Conservation (phyloP, 2,329 filamentous ascomycete species). For the Nemania abortiva region DNA sequence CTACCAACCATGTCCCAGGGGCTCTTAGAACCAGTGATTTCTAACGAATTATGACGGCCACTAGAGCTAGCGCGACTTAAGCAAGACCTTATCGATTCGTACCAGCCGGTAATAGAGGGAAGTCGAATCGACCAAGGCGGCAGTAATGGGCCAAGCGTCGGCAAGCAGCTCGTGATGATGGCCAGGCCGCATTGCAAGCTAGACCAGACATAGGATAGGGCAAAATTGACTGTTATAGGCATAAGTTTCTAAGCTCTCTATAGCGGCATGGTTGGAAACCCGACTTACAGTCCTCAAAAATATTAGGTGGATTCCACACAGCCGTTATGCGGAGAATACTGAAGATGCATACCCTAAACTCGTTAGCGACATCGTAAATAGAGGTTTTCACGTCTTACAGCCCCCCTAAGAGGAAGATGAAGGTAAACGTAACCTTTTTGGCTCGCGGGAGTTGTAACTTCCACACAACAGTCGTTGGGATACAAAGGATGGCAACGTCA, state of each 20-base stretch:
- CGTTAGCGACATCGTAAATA: background rate
- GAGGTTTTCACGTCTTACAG: background rate
- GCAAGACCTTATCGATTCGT: too few relatives aligned
- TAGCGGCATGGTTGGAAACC: background rate
- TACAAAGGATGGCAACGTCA: constrained; percentile 16
- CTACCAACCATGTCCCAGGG: too few relatives aligned
- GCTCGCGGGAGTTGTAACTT: constrained; percentile 4
- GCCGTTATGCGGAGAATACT: background rate
- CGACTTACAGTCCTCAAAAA: background rate
- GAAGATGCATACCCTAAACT: background rate
- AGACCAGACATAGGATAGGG: background rate
- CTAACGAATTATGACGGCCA: too few relatives aligned
- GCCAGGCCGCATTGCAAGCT: background rate
- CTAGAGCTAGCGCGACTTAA: too few relatives aligned
- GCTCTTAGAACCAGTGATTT: too few relatives aligned
- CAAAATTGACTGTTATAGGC: background rate
- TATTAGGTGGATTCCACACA: background rate
- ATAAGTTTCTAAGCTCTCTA: background rate
- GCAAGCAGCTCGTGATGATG: constrained; percentile 9
- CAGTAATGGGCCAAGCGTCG: background rate
- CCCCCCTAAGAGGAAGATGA: constrained; percentile 5
- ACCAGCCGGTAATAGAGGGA: too few relatives aligned
- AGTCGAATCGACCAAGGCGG: too few relatives aligned
- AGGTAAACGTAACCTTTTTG: background rate
- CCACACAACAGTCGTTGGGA: background rate